A percentile compares a stretch with the other conserved stretches of the same genome.
Conservation (phyloP, 768 basidiomycete species). For the Lentinula edodes region DNA sequence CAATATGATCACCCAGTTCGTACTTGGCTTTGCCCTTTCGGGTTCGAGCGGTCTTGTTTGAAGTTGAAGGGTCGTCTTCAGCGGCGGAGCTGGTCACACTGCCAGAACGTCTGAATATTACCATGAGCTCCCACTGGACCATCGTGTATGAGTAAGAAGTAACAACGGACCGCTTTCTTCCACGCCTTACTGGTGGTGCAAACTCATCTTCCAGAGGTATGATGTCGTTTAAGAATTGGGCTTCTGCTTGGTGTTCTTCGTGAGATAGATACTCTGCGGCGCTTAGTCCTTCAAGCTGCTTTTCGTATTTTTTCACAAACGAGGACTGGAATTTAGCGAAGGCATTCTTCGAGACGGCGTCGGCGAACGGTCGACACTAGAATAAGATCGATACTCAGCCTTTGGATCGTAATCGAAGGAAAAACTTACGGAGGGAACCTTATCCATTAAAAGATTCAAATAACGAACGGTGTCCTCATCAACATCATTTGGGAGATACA, state of each 20-base stretch:
- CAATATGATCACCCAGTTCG: conserved; percentile 10
- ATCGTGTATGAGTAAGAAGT: background rate
- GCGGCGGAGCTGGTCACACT: conserved; percentile 46
- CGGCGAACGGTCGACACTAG: conserved; percentile 11
- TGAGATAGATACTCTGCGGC: conserved; percentile 39
- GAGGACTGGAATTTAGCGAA: conserved; percentile 1
- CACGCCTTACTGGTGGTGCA: conserved; percentile 30
- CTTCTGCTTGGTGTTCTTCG: conserved; percentile 59
- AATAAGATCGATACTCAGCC: conserved; percentile 35
- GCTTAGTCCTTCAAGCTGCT: background rate
- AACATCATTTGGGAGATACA: conserved; percentile 64
- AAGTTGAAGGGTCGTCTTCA: conserved; percentile 33
- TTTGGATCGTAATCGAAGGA: background rate
- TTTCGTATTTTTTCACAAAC: background rate
- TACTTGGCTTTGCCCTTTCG: conserved; percentile 37
- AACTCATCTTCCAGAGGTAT: conserved; percentile 62
- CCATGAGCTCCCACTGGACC: background rate
- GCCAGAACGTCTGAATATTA: conserved; percentile 46
- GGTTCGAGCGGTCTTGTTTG: conserved; percentile 25
- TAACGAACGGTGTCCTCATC: conserved; percentile 65
- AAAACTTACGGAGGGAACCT: conserved; percentile 47
- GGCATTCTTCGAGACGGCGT: background rate
- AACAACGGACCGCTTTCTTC: conserved; percentile 40
- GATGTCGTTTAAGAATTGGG: conserved; percentile 68
- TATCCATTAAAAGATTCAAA: conserved; percentile 56